Percentiles rank a stretch among this genome's conserved stretches.
These are phyloP conservation scores for Colletotrichum chlorophyti DNA, from an alignment of 2,329 filamentous ascomycete species.

Conservation along the genomic window DNA sequence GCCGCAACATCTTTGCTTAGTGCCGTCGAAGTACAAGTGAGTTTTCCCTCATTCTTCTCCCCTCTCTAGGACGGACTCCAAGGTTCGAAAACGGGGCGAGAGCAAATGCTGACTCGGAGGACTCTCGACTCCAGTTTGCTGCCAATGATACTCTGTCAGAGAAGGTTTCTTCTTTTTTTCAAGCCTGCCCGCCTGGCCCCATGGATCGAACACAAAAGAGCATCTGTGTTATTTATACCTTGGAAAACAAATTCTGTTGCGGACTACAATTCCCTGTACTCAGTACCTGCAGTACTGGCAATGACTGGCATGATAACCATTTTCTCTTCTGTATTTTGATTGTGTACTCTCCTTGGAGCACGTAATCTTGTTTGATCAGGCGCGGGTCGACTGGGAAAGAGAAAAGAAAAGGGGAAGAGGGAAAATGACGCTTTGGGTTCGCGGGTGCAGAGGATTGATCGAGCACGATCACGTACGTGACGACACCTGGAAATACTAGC, in stretches of 20 bases:
- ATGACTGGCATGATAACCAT: slow-evolving; percentile 9
- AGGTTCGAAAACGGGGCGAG: neutral
- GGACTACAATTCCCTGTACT: slow-evolving; percentile 7
- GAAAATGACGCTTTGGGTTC: slow-evolving; percentile 26
- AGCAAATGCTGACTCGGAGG: neutral
- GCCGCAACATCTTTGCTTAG: slow-evolving; percentile 13
- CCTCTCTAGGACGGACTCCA: neutral
- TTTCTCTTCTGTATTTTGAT: neutral
- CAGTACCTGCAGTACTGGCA: slow-evolving; percentile 10
- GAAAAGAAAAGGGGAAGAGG: neutral
- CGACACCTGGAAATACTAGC: slow-evolving; percentile 28
- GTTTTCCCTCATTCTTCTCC: neutral
- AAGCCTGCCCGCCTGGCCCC: slow-evolving; percentile 27
- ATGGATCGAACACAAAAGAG: slow-evolving; percentile 24
- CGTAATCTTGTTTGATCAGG: neutral
- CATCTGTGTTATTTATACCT: slow-evolving; percentile 7
- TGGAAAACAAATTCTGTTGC: slow-evolving; percentile 1
- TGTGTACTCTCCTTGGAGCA: slow-evolving; percentile 6
- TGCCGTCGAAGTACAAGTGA: slow-evolving; percentile 22
- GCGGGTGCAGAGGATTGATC: slow-evolving; percentile 27
- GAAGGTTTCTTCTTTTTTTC: too few relatives aligned
- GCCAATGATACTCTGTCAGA: slow-evolving; percentile 28
- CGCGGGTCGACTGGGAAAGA: neutral
- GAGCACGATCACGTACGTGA: slow-evolving; percentile 30
- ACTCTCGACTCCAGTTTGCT: slow-evolving; percentile 8